phyloP scores from a whole-genome alignment of 129 eudicot species.

The Centaurea solstitialis region DNA sequence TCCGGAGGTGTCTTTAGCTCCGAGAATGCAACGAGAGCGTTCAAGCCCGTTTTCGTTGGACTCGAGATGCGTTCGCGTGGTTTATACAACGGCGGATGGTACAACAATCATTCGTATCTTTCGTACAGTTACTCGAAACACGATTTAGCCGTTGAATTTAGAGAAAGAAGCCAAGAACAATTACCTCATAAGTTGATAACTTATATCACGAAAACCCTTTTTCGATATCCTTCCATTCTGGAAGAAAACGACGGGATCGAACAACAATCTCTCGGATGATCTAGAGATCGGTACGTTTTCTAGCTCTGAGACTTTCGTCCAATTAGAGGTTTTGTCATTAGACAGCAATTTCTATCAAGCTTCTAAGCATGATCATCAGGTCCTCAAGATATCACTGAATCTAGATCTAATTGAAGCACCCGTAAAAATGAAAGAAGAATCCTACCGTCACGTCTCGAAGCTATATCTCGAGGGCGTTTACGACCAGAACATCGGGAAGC shows the following conservation, averaged over 20 bases:
- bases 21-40: not conserved
- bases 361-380: slow-evolving; percentile 9
- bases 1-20: slow-evolving; percentile 39
- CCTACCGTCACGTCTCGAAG: slow-evolving; percentile 34
- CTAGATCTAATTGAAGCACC: slow-evolving; percentile 33
- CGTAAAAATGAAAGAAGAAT: slow-evolving; percentile 17
- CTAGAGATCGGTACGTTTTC: slow-evolving; percentile 23
- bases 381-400: slow-evolving; percentile 32
- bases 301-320: slow-evolving; percentile 15
- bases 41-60: slow-evolving; percentile 26
- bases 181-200: slow-evolving; percentile 7
- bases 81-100: slow-evolving; percentile 14
- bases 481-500: slow-evolving; percentile 26
- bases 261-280: not conserved
- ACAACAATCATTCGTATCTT: slow-evolving; percentile 6
- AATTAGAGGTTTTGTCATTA: slow-evolving; percentile 32
- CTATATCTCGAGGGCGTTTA: slow-evolving; percentile 43
- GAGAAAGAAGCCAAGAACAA: slow-evolving; percentile 25
- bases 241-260: slow-evolving; percentile 10
- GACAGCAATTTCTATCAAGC: slow-evolving; percentile 4
- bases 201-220: slow-evolving; percentile 15
- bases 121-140: slow-evolving; percentile 37
- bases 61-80: slow-evolving; percentile 15
- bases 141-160: slow-evolving; percentile 18
- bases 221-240: slow-evolving; percentile 16